A percentile compares a stretch with the other conserved stretches of the same genome.
Conservation (phyloP, 2,329 filamentous ascomycete genomes). For the Cladosporium sp. region DNA sequence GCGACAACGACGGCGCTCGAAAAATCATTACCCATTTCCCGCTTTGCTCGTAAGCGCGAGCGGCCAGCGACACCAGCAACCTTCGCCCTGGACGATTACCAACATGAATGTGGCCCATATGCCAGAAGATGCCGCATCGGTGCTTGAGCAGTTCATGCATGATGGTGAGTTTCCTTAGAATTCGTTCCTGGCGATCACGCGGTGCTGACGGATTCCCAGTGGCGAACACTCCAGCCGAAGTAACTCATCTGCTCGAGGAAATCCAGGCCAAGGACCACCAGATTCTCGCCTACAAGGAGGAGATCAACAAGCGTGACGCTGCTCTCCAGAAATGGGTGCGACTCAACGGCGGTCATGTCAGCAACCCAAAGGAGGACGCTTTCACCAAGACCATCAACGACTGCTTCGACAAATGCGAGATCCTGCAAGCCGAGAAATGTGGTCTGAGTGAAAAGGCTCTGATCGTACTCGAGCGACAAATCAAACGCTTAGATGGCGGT, state of each 20-base stretch:
- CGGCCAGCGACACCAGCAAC: neutral
- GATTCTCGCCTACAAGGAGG: slow-evolving; percentile 63
- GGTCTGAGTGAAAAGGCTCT: slow-evolving; percentile 61
- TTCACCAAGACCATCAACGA: slow-evolving; percentile 64
- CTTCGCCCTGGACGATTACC: neutral
- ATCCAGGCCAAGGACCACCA: slow-evolving; percentile 74
- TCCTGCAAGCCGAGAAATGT: slow-evolving; percentile 71
- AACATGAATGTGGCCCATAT: slow-evolving; percentile 35
- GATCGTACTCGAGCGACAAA: slow-evolving; percentile 60
- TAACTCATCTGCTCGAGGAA: slow-evolving; percentile 79
- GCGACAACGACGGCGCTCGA: neutral
- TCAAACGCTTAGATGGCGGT: slow-evolving; percentile 60
- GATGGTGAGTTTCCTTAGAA: slow-evolving; percentile 46
- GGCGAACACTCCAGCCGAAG: slow-evolving; percentile 76
- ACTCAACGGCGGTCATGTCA: slow-evolving; percentile 66
- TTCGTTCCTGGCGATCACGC: neutral
- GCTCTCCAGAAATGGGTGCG: slow-evolving; percentile 81
- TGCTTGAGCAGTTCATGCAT: slow-evolving; percentile 74
- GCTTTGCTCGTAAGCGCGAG: too few species aligned
- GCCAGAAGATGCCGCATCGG: slow-evolving; percentile 60
- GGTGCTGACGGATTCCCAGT: slow-evolving; percentile 38
- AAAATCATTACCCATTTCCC: too few species aligned
- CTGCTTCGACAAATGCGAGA: slow-evolving; percentile 64
- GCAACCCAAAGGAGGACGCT: slow-evolving; percentile 70
- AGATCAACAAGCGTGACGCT: slow-evolving; percentile 67